These are phyloP conservation scores for Tricholoma terreum DNA, from an alignment of 768 basidiomycete species.

Conservation along the genomic window DNA sequence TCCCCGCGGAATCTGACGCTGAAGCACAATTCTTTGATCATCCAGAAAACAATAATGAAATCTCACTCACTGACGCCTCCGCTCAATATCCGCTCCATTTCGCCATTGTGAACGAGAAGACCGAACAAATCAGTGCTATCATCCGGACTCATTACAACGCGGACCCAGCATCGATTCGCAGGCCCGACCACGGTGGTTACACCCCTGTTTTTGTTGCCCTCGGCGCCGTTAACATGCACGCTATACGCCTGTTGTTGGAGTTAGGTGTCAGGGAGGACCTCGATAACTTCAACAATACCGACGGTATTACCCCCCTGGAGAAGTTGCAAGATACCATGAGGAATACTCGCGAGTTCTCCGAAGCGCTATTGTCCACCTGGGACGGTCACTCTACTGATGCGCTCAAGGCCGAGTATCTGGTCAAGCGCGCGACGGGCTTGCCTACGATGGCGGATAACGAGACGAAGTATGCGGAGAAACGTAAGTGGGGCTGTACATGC, in stretches of 20 bases:
- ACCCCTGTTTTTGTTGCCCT: conserved; percentile 13
- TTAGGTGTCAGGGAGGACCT: conserved; percentile 11
- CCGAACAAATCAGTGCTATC: neutral
- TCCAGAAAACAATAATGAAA: neutral
- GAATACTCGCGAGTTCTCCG: conserved; percentile 8
- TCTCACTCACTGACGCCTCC: neutral
- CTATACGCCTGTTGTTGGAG: conserved; percentile 9
- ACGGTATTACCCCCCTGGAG: conserved; percentile 13
- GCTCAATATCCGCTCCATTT: conserved; percentile 1
- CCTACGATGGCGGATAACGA: neutral
- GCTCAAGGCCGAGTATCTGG: conserved; percentile 6
- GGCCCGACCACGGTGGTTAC: conserved; percentile 11
- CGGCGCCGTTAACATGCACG: conserved; percentile 3
- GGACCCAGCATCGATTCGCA: conserved; percentile 11
- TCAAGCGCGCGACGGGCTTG: conserved; percentile 9
- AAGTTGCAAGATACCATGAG: conserved; percentile 5
- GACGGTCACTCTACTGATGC: conserved; percentile 6
- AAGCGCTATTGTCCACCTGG: conserved; percentile 12
- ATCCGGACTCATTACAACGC: neutral
- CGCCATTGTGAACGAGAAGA: neutral
- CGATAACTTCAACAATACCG: conserved; percentile 8
- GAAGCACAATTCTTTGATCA: neutral
- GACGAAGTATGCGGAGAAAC: neutral
- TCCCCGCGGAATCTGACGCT: conserved; percentile 5
- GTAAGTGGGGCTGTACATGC: conserved; percentile 17